A percentile compares a stretch with the other conserved stretches of the same genome.
Conservation (phyloP, 176 grass and related monocot genomes). For the Cenchrus purpureus region DNA sequence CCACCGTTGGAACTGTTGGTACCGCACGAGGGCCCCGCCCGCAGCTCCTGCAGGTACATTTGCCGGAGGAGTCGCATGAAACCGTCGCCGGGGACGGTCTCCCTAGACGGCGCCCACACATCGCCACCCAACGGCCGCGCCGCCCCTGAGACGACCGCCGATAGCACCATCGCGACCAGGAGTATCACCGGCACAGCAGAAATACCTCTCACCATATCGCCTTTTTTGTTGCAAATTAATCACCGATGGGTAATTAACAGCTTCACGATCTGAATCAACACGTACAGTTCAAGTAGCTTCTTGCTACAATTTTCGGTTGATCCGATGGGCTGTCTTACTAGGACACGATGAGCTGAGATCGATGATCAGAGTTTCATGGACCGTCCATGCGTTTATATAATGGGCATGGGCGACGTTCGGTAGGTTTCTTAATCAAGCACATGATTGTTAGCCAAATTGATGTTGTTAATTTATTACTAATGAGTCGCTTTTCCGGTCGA, state of each 20-base stretch:
- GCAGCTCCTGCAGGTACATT: constrained; percentile 39
- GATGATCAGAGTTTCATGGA: background rate
- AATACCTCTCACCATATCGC: background rate
- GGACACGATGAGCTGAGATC: background rate
- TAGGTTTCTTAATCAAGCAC: background rate
- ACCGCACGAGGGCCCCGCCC: constrained; percentile 41
- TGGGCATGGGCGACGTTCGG: background rate
- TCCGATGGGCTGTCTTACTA: background rate
- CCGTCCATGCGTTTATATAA: background rate
- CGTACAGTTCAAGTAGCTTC: background rate
- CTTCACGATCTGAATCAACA: background rate
- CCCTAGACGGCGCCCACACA: background rate
- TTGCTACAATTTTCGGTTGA: background rate
- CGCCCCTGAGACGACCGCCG: background rate
- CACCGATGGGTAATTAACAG: background rate
- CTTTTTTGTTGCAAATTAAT: background rate
- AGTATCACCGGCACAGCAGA: background rate
- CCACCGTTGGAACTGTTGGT: constrained; percentile 46
- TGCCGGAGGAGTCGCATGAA: constrained; percentile 7
- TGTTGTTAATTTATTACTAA: background rate
- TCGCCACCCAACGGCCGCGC: background rate
- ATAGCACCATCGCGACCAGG: background rate
- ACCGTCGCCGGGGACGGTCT: background rate
- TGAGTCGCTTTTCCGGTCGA: background rate
- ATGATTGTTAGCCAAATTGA: background rate